Percentiles rank a stretch among this genome's conserved stretches.
Evolutionary conservation across 2,329 filamentous ascomycete genomes (phyloP).

Genomic region (Emericellopsis atlantica): DNA sequence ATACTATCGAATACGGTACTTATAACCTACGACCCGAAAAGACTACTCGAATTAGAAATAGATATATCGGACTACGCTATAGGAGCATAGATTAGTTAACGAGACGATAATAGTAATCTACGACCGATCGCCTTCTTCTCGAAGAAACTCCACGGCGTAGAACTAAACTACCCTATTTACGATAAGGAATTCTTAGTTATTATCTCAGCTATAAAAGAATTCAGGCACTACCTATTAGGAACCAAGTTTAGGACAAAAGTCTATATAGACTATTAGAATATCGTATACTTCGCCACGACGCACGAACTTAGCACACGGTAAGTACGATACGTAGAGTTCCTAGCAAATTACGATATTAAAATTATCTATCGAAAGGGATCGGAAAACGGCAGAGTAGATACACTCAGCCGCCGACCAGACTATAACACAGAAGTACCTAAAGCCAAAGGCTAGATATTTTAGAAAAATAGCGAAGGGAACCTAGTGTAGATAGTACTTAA

Average conservation of each 20-base stretch:
- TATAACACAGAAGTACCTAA: neutral
- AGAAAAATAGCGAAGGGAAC: neutral
- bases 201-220: too few relatives aligned
- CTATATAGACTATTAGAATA: neutral
- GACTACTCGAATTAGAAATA: constrained; percentile 6
- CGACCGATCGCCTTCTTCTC: neutral
- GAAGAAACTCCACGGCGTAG: constrained; percentile 2
- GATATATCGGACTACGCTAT: neutral
- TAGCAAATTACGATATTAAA: neutral
- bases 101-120: neutral
- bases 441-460: neutral
- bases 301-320: neutral
- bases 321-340: neutral
- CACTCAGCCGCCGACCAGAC: constrained; percentile 1
- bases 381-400: neutral
- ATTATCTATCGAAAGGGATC: neutral
- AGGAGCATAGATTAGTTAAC: constrained; percentile 1
- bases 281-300: neutral
- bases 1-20: neutral
- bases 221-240: too few relatives aligned
- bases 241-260: too few relatives aligned
- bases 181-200: too few relatives aligned
- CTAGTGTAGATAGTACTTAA: neutral
- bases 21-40: neutral
- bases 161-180: constrained; percentile 3